Conservation (phyloP, 2,329 filamentous ascomycete species). For the Zymoseptoria crescenta region DNA sequence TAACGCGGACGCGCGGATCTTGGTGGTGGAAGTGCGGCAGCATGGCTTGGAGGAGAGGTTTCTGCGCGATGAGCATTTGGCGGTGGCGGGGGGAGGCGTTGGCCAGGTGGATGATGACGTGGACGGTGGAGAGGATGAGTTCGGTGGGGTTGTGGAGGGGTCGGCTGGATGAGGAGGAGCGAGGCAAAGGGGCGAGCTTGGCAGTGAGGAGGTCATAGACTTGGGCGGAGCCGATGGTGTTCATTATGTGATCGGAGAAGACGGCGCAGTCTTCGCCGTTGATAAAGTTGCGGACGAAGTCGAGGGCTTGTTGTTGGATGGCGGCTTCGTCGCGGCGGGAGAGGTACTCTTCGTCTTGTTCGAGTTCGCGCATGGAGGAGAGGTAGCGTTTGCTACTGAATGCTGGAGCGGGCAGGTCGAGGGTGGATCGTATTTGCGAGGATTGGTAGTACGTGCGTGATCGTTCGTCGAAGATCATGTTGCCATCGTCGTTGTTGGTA, state of each 20-base stretch:
- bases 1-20: conserved; percentile 64
- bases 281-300: conserved; percentile 85
- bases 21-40: conserved; percentile 66
- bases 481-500: conserved; percentile 35
- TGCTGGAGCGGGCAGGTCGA: conserved; percentile 16
- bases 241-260: conserved; percentile 82
- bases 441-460: conserved; percentile 31
- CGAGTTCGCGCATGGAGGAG: conserved; percentile 32
- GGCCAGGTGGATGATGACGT: conserved; percentile 79
- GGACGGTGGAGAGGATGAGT: conserved; percentile 70
- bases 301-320: conserved; percentile 84
- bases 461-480: conserved; percentile 37
- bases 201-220: conserved; percentile 74
- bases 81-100: conserved; percentile 73
- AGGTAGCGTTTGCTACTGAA: conserved; percentile 26
- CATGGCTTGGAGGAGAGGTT: conserved; percentile 64
- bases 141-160: conserved; percentile 40
- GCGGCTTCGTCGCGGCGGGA: conserved; percentile 70
- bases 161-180: conserved; percentile 28
- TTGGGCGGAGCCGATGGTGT: conserved; percentile 63
- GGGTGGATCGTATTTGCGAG: conserved; percentile 29
- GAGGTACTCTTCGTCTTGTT: conserved; percentile 57
- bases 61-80: conserved; percentile 68
- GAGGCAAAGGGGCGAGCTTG: conserved; percentile 54
- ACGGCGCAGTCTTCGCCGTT: conserved; percentile 52